These are phyloP conservation scores for Cylindrotheca closterium DNA, from an alignment of 108 stramenopile genomes.

Conservation along the genomic window DNA sequence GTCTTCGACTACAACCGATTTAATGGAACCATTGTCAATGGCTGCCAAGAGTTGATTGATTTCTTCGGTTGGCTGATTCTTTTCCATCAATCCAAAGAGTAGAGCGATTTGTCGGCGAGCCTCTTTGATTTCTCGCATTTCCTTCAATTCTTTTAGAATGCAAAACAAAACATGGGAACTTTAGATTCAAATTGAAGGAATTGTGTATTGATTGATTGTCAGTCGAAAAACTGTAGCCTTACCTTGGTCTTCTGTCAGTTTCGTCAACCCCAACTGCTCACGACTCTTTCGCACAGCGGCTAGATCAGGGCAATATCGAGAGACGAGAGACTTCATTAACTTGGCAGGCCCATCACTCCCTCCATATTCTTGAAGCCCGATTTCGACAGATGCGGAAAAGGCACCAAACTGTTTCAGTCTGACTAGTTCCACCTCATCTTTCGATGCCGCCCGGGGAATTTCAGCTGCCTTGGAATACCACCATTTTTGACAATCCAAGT, in stretches of 20 bases:
- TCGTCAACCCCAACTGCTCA: slow-evolving; percentile 19
- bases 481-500: slow-evolving; percentile 75
- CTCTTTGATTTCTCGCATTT: slow-evolving; percentile 61
- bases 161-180: too few relatives aligned
- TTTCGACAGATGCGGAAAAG: slow-evolving; percentile 79
- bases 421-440: slow-evolving; percentile 51
- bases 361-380: slow-evolving; percentile 73
- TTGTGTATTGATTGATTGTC: background rate
- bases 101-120: slow-evolving; percentile 81
- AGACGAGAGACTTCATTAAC: slow-evolving; percentile 46
- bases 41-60: slow-evolving; percentile 69
- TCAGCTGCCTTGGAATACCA: slow-evolving; percentile 67
- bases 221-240: background rate
- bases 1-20: slow-evolving; percentile 50
- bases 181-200: too few relatives aligned
- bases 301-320: slow-evolving; percentile 45
- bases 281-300: slow-evolving; percentile 21
- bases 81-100: slow-evolving; percentile 72
- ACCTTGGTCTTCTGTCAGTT: slow-evolving; percentile 16
- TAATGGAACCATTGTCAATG: slow-evolving; percentile 73
- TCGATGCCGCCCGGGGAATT: slow-evolving; percentile 51
- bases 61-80: slow-evolving; percentile 66
- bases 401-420: slow-evolving; percentile 73
- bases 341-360: slow-evolving; percentile 50
- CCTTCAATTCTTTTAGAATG: slow-evolving; percentile 10